Base-by-base conservation (phyloP, 805 yeast species). In the Saccharomycopsis capsularis region DNA sequence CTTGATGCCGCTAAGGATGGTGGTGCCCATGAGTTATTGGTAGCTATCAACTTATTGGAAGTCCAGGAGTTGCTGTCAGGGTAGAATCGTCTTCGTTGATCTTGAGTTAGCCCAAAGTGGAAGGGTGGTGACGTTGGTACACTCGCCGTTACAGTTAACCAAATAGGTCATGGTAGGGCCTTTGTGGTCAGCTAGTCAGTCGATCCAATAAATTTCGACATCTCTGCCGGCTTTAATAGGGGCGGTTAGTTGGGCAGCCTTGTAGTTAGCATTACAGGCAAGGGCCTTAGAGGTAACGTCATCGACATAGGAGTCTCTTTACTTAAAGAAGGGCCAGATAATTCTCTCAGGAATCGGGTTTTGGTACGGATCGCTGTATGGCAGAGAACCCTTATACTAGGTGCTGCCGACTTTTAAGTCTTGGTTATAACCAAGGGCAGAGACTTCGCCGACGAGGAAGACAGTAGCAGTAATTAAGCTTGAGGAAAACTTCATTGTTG, bases 91-190 rank as follows among this genome's bases (percentile, higher is more conserved):
- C 48, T 47, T 52, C 49, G 38, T 44, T 50, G n/a, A 52, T 46
- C 35, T 52, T 52, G 37, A 51, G 40, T 50, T 50, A 52, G 3
- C 23, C n/a, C 29, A 44, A 46, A 40, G 27, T 40, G 37, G 15
- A 44, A 44, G 36, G 51, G 19, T n/a, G 16, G 32, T 13, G 7
- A 24, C 21, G 11, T 9, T 5, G 6, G 41, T 21, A 24, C 37
- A 44, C 6, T 44, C 42, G 15, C 47, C 54, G 44, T 16, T 38
- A 36, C 29, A 40, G 24, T n/a, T 42, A 1, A 54, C 54, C 32
- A 52, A 40, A 41, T 52, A 52, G 9, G 52, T 52, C 36, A 50
- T 50, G 6, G 47, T 35, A 4, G 54, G 54, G 16, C 53, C 55
- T 34, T 34, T 34, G 30, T 49, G 53, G 19, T 51, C 44, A 5